Base-by-base conservation (phyloP, 768 basidiomycete species). In the Neoboletus magnificus region DNA sequence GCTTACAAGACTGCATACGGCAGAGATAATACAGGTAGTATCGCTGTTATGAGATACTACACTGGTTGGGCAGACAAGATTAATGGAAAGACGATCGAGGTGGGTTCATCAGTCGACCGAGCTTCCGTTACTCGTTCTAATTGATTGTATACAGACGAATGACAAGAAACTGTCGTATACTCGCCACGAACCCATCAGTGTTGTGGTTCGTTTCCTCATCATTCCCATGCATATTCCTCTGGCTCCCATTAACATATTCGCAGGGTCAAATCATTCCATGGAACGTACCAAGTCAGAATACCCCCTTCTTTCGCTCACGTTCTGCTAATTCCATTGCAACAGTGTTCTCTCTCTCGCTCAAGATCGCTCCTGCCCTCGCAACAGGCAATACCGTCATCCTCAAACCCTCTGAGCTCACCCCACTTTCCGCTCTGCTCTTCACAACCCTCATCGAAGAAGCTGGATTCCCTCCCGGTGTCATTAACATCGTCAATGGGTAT, bases 31-130 rank as follows among this genome's bases (percentile, higher is more conserved):
- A 42, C 27, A 10, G 45, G 54, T 36, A 32, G 32, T 12, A 36
- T 56, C 25, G 33, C 39, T 36, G 25, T 50, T 9, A 4, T 58
- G 18, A 44, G 56, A 18, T 58, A 58, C 57, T 58, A 58, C 25
- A 55, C 48, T 37, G 57, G 57, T 25, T 58, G 57, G 57, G 57
- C 57, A 29, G 57, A 58, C 48, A 58, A 58, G 18, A 50, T 58
- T 22, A 58, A 30, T 12, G 57, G 57, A 35, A 44, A 50, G 43
- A 51, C 48, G 11, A 50, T 50, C 15, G 57, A 58, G 44, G 57
- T 58, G 8, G 11, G 35, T 1, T 41, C 9, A 1, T 5, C 16
- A 15, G 15, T 50, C 30, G n/a, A 48, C 25, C 29, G 10, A 1
- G 36, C 41, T 30, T 23, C 16, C 33, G 5, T 11, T n/a, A 16